Evolutionary conservation across 345 rosid species (phyloP).

Genomic region (Anastatica hierochuntica): DNA sequence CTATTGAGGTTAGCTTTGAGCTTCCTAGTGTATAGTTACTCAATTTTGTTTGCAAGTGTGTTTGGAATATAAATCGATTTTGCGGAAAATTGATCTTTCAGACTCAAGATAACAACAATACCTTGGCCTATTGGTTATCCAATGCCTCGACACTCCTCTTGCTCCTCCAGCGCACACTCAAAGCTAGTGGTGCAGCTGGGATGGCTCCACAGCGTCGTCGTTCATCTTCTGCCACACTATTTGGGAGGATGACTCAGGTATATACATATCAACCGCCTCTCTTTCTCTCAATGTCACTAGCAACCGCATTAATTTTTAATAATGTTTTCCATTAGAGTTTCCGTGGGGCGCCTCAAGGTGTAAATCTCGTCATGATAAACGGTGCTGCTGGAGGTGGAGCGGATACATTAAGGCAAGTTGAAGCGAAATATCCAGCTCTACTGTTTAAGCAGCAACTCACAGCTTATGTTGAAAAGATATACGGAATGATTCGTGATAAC

Average conservation of each 20-base stretch:
- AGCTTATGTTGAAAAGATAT: conserved; percentile 92
- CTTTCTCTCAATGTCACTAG: no score
- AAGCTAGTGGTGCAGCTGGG: conserved; percentile 95
- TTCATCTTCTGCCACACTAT: conserved; percentile 86
- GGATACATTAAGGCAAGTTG: conserved; percentile 74
- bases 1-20: conserved; percentile 59
- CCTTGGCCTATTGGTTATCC: conserved; percentile 89
- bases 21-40: neutral
- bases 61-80: neutral
- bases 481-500: conserved; percentile 94
- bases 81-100: conserved; percentile 15
- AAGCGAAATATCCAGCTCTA: conserved; percentile 95
- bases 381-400: conserved; percentile 50
- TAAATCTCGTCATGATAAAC: conserved; percentile 60
- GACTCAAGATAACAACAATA: conserved; percentile 82
- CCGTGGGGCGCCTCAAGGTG: conserved; percentile 88
- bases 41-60: neutral
- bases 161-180: conserved; percentile 79
- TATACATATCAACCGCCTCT: neutral
- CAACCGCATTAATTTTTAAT: no score
- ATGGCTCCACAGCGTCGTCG: conserved; percentile 96
- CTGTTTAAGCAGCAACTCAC: conserved; percentile 96
- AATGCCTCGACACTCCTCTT: conserved; percentile 88
- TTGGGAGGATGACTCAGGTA: conserved; percentile 94
- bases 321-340: conserved; percentile 47